Evolutionary conservation across 805 yeast species (phyloP).

Genomic region (Pichia scutulata): DNA sequence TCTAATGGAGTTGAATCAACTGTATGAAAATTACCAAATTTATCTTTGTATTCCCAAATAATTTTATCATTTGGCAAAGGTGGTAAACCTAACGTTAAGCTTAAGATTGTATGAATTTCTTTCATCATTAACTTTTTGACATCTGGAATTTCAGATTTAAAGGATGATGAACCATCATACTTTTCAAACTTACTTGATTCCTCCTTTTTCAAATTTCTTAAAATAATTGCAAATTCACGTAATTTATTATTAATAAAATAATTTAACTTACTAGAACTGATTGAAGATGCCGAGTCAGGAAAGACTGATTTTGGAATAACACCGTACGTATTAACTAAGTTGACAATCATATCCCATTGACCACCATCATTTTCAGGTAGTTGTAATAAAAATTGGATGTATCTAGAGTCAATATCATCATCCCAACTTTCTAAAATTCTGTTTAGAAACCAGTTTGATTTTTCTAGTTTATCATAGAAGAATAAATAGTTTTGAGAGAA

Average conservation of each 20-base stretch:
- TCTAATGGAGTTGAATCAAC: slow-evolving; percentile 55
- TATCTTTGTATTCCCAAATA: slow-evolving; percentile 70
- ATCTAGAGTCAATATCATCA: slow-evolving; percentile 63
- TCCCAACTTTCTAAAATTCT: slow-evolving; percentile 62
- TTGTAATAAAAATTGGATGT: slow-evolving; percentile 54
- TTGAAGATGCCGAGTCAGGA: slow-evolving; percentile 61
- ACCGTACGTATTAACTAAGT: slow-evolving; percentile 72
- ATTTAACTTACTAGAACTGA: slow-evolving; percentile 51
- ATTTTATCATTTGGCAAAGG: slow-evolving; percentile 63
- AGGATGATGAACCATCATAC: neutral
- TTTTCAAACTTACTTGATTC: slow-evolving; percentile 29
- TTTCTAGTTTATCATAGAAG: slow-evolving; percentile 83
- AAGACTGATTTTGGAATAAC: slow-evolving; percentile 65
- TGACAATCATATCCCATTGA: slow-evolving; percentile 81
- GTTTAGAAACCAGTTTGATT: slow-evolving; percentile 73
- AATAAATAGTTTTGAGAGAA: slow-evolving; percentile 73
- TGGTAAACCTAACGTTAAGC: slow-evolving; percentile 70
- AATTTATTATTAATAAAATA: slow-evolving; percentile 60
- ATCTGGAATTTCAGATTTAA: slow-evolving; percentile 12
- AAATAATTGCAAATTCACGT: slow-evolving; percentile 67
- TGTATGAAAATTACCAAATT: slow-evolving; percentile 50
- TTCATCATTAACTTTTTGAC: slow-evolving; percentile 38
- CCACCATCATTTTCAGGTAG: slow-evolving; percentile 83
- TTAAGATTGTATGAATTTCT: slow-evolving; percentile 58
- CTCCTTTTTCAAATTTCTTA: slow-evolving; percentile 44